Percentiles rank a stretch among this genome's conserved stretches.
phyloP scores from a whole-genome alignment of 768 basidiomycete genomes.

The Xerocomellus intermedius region DNA sequence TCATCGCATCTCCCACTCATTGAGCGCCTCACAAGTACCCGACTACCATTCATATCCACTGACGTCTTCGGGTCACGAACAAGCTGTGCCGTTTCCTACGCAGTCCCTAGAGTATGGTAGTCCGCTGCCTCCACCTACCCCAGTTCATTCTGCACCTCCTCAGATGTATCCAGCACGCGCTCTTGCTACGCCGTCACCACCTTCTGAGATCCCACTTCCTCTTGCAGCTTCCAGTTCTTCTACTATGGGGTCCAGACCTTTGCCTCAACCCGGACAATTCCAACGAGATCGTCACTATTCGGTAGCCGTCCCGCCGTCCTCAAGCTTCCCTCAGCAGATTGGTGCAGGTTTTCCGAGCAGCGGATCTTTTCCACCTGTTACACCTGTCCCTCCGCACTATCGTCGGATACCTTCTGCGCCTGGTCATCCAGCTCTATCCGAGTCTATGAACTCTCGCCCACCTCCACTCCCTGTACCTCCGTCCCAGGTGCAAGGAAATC shows the following conservation, averaged over 20 bases:
- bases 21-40: constrained; percentile 27
- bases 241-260: constrained; percentile 27
- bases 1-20: constrained; percentile 28
- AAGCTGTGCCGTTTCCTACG: constrained; percentile 21
- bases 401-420: constrained; percentile 28
- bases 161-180: constrained; percentile 22
- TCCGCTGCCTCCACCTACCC: constrained; percentile 21
- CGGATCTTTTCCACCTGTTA: constrained; percentile 17
- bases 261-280: constrained; percentile 32
- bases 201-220: constrained; percentile 18
- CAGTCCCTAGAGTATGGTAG: constrained; percentile 25
- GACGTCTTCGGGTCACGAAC: constrained; percentile 20
- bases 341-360: constrained; percentile 15
- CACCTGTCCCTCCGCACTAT: constrained; percentile 35
- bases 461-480: constrained; percentile 31
- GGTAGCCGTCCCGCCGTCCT: constrained; percentile 28
- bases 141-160: constrained; percentile 25
- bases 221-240: constrained; percentile 1
- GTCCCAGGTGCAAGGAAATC: constrained; percentile 22
- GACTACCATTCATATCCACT: constrained; percentile 26
- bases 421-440: constrained; percentile 25
- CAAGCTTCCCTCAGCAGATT: constrained; percentile 31
- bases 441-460: constrained; percentile 14
- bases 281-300: constrained; percentile 33
- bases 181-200: constrained; percentile 24